Conservation (phyloP, 106 monocot genomes). For the Phalaenopsis aphrodite region DNA sequence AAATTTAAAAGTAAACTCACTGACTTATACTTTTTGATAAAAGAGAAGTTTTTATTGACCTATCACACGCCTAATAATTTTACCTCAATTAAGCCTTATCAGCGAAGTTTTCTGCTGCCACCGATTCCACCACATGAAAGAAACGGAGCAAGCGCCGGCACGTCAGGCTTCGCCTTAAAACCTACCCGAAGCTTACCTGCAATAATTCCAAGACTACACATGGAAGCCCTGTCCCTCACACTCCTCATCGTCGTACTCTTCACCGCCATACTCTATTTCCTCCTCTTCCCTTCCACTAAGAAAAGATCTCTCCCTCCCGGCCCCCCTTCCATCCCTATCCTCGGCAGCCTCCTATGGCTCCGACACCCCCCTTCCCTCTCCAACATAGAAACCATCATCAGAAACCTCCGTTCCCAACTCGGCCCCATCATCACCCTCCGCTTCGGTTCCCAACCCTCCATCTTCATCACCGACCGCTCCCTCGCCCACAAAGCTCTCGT, state of each 20-base stretch:
- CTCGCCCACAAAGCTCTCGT: constrained; percentile 8
- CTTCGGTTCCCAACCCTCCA: neutral
- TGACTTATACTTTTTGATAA: too few species aligned
- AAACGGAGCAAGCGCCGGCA: too few species aligned
- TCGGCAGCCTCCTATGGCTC: constrained; percentile 15
- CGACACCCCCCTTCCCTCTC: neutral
- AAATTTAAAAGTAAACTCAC: too few species aligned
- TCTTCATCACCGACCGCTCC: constrained; percentile 8
- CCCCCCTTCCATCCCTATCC: constrained; percentile 6
- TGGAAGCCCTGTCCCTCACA: neutral
- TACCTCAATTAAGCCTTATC: too few species aligned
- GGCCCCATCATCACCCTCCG: constrained; percentile 14
- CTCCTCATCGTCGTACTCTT: constrained; percentile 4
- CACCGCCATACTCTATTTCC: neutral
- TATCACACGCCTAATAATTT: too few species aligned
- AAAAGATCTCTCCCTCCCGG: constrained; percentile 7
- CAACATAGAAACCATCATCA: constrained; percentile 5
- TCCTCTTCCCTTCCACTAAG: neutral
- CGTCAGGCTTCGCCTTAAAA: too few species aligned
- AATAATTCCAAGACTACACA: neutral
- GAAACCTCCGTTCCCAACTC: neutral
- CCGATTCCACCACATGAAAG: too few species aligned
- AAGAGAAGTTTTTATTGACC: too few species aligned
- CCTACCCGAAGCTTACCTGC: too few species aligned
- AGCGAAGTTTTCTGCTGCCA: too few species aligned